Base-by-base conservation (phyloP, 805 yeast species). In the Ogataea glucozyma region DNA sequence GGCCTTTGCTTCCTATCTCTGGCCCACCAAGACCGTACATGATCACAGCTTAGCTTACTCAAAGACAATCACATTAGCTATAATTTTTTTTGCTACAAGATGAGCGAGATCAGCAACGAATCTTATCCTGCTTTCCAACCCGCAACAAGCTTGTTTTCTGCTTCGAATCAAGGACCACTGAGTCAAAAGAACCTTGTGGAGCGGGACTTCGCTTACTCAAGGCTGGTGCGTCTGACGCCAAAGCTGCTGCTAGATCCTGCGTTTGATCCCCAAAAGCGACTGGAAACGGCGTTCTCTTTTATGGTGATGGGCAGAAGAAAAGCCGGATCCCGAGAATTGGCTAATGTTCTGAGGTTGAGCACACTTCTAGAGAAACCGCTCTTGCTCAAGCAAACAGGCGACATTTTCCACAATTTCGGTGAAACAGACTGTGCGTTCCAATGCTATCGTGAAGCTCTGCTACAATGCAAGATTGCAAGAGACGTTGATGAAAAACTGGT, bases 321-420 rank as follows among this genome's bases (percentile, higher is more conserved):
- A 12, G 54, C 54, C 12, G 57, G 48, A 14, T 40, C 52, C 13
- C 38, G 57, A 24, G 57, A 52, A 21, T 34, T 52, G 16, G 48
- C 49, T 11, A 52, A 49, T 23, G 46, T 46, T 6, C 14, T 52
- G 14, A 44, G 31, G 19, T 33, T 52, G 21, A 48, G 48, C 10
- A 46, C 50, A 1, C 37, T 48, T 10, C 23, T 43, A 17, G 46
- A 44, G 19, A 49, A 45, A 36, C 40, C 51, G 2, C 30, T 32
- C 14, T 26, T 44, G 19, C 40, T 52, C 22, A 43, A 38, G 20
- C 52, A 49, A 14, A 45, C 46, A 4, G 57, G 54, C 3, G 46
- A 46, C 31, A 30, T 41, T 9, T 49, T 52, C 21, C n/a, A 38
- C 31, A 41, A 48, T 21, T 48, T 47, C 21, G 44, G 44, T 6